A percentile compares a stretch with the other conserved stretches of the same genome.
Conservation (phyloP, 1,284 basidiomycete species). For the Trametes versicolor region DNA sequence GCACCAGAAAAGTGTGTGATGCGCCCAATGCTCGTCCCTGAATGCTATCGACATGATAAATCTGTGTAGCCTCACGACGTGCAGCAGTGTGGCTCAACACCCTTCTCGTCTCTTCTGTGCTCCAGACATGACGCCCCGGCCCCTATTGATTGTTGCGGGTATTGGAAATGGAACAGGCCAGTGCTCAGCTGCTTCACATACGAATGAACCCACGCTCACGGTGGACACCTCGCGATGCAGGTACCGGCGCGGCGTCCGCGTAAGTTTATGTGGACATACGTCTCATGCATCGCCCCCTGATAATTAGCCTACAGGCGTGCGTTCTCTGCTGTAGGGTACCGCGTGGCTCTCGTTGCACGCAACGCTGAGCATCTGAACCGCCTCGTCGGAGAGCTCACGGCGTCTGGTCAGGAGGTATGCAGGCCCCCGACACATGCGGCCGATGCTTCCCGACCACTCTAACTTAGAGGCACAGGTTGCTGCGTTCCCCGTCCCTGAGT, state of each 20-base stretch:
- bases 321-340: conserved; percentile 72
- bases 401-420: conserved; percentile 64
- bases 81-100: neutral
- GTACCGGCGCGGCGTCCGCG: conserved; percentile 73
- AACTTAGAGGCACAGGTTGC: conserved; percentile 54
- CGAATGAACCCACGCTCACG: neutral
- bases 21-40: neutral
- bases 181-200: conserved; percentile 17
- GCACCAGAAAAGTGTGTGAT: neutral
- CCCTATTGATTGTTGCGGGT: conserved; percentile 63
- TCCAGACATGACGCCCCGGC: conserved; percentile 48
- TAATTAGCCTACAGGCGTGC: conserved; percentile 54
- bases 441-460: neutral
- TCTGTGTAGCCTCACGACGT: neutral
- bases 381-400: conserved; percentile 63
- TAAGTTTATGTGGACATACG: conserved; percentile 46
- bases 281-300: no score
- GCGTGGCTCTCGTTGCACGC: conserved; percentile 73
- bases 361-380: conserved; percentile 61
- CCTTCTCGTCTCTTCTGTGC: neutral
- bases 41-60: neutral
- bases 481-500: conserved; percentile 65
- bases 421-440: conserved; percentile 15
- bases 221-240: conserved; percentile 37
- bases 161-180: conserved; percentile 56